Evolutionary conservation across 768 basidiomycete species (phyloP).

Genomic region (Coprinopsis strossmayeri): DNA sequence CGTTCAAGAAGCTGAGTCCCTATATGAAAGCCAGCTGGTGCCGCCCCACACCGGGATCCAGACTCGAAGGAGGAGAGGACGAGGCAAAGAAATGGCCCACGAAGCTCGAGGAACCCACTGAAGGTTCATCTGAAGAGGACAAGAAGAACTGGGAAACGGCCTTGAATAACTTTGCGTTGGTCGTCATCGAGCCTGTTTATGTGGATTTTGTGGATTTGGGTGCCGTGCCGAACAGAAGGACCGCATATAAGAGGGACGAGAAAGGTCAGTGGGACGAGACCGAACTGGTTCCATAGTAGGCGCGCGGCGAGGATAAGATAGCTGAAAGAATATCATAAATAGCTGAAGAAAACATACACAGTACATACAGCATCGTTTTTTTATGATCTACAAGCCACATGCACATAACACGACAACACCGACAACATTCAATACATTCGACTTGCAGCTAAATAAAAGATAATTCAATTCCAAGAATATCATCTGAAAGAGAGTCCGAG

Average conservation of each 20-base stretch:
- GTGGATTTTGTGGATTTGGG: slow-evolving; percentile 67
- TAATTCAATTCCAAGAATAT: too few relatives aligned
- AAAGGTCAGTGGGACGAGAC: slow-evolving; percentile 50
- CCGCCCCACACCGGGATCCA: slow-evolving; percentile 57
- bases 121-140: slow-evolving; percentile 21
- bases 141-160: slow-evolving; percentile 45
- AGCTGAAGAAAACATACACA: too few relatives aligned
- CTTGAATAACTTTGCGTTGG: slow-evolving; percentile 60
- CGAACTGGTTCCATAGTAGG: slow-evolving; percentile 65
- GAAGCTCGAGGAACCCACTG: slow-evolving; percentile 42
- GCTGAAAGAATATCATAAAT: too few relatives aligned
- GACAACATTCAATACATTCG: too few relatives aligned
- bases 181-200: slow-evolving; percentile 63
- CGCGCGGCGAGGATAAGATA: too few relatives aligned
- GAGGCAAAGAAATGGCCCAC: slow-evolving; percentile 59
- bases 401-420: too few relatives aligned
- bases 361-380: too few relatives aligned
- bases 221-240: slow-evolving; percentile 49
- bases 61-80: slow-evolving; percentile 36
- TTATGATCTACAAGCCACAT: too few relatives aligned
- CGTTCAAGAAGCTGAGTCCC: slow-evolving; percentile 54
- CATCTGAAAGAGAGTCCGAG: too few relatives aligned
- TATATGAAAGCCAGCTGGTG: slow-evolving; percentile 70
- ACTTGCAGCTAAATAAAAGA: too few relatives aligned
- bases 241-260: slow-evolving; percentile 24